Evolutionary conservation across 768 basidiomycete genomes (phyloP).

Genomic region (Mycena filopes): DNA sequence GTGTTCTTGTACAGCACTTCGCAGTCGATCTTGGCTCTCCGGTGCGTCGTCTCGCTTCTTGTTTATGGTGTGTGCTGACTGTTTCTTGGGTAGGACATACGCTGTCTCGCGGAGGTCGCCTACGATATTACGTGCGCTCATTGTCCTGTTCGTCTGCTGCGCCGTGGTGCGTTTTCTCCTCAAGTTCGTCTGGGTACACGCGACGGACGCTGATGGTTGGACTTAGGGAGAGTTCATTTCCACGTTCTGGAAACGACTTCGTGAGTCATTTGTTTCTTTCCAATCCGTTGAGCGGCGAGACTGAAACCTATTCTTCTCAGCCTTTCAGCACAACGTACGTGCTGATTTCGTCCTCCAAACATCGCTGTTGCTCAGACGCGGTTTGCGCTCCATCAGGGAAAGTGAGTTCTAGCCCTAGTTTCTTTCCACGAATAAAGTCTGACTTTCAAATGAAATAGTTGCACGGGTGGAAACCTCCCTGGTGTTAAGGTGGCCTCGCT

Average conservation of each 20-base stretch:
- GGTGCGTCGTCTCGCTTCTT: not conserved
- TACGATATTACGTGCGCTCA: not conserved
- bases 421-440: too few relatives aligned
- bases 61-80: too few relatives aligned
- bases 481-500: constrained; percentile 4
- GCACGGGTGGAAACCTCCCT: too few relatives aligned
- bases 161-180: not conserved
- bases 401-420: too few relatives aligned
- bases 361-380: too few relatives aligned
- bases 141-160: constrained; percentile 4
- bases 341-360: not conserved
- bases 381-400: too few relatives aligned
- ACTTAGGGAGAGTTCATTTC: constrained; percentile 1
- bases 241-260: constrained; percentile 15
- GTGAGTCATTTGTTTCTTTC: constrained; percentile 4
- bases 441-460: too few relatives aligned
- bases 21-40: constrained; percentile 22
- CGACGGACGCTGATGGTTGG: not conserved
- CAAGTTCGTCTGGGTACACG: not conserved
- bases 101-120: constrained; percentile 30
- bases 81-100: constrained; percentile 19
- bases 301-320: not conserved
- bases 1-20: constrained; percentile 21
- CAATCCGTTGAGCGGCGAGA: not conserved
- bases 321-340: not conserved